Evolutionary conservation across 2,329 filamentous ascomycete species (phyloP).

Genomic region (Clonostachys byssicola): DNA sequence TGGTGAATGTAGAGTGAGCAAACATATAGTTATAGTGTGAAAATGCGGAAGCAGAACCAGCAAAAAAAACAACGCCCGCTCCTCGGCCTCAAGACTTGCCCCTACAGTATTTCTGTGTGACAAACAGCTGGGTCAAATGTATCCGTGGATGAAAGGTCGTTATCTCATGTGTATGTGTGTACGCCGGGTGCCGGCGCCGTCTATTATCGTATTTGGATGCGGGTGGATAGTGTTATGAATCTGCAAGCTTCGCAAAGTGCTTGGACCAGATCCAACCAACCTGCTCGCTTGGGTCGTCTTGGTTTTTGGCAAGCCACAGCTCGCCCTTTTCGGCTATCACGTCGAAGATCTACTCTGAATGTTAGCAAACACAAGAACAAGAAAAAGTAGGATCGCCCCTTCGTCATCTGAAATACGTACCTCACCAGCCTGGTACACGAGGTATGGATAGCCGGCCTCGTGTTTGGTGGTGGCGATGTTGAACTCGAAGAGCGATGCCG

Average conservation of each 20-base stretch:
- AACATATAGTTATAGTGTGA: too few species aligned
- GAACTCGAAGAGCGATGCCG: constrained; percentile 93
- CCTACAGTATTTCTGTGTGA: too few species aligned
- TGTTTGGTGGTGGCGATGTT: constrained; percentile 90
- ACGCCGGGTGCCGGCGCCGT: too few species aligned
- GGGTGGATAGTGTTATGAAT: constrained; percentile 24
- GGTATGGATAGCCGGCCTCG: constrained; percentile 91
- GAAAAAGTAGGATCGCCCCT: neutral
- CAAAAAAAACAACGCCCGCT: too few species aligned
- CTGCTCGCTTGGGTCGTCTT: constrained; percentile 75
- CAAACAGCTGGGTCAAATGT: too few species aligned
- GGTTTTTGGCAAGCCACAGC: constrained; percentile 95
- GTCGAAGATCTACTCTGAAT: constrained; percentile 65
- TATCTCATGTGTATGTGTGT: too few species aligned
- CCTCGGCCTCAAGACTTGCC: too few species aligned
- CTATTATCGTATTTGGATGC: too few species aligned
- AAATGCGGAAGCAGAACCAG: too few species aligned
- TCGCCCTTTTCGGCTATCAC: constrained; percentile 96
- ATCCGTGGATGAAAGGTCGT: too few species aligned
- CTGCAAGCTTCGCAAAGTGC: constrained; percentile 75
- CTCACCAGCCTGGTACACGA: constrained; percentile 93
- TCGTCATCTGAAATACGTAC: constrained; percentile 31
- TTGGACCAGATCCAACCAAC: constrained; percentile 99
- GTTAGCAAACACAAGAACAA: neutral
- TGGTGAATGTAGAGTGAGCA: too few species aligned